These are phyloP conservation scores for Gloeopeniophorella convolvens DNA, from an alignment of 768 basidiomycete species.

Conservation along the genomic window DNA sequence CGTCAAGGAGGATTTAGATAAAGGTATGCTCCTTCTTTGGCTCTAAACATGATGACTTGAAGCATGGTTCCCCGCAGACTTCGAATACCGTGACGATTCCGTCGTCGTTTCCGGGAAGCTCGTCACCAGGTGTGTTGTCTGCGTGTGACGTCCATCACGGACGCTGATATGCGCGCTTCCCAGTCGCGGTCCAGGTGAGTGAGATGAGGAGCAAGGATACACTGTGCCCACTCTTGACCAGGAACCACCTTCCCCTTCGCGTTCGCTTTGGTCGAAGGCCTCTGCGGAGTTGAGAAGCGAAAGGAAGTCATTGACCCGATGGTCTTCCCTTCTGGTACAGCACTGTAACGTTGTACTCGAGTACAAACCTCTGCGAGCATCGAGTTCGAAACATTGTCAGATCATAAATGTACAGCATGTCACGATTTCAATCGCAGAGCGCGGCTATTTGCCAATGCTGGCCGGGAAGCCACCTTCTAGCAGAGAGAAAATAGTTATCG, in stretches of 20 bases:
- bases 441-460: too few relatives aligned
- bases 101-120: slow-evolving; percentile 70
- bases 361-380: too few relatives aligned
- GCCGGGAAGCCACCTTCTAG: too few relatives aligned
- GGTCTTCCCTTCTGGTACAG: slow-evolving; percentile 56
- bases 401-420: too few relatives aligned
- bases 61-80: slow-evolving; percentile 37
- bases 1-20: slow-evolving; percentile 52
- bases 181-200: slow-evolving; percentile 68
- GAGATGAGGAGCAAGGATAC: neutral
- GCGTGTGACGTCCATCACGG: slow-evolving; percentile 1
- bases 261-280: slow-evolving; percentile 63
- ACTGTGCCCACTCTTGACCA: slow-evolving; percentile 21
- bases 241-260: slow-evolving; percentile 78
- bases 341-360: too few relatives aligned
- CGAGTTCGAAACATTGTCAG: too few relatives aligned
- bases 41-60: neutral
- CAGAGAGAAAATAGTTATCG: too few relatives aligned
- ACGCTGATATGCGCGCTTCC: neutral
- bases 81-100: slow-evolving; percentile 65
- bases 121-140: slow-evolving; percentile 58
- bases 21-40: slow-evolving; percentile 32
- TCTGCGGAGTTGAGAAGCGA: slow-evolving; percentile 58
- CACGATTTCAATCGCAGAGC: too few relatives aligned
- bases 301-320: slow-evolving; percentile 58